Evolutionary conservation across 306 rosid genomes (phyloP).

Genomic region (Datisca glomerata): DNA sequence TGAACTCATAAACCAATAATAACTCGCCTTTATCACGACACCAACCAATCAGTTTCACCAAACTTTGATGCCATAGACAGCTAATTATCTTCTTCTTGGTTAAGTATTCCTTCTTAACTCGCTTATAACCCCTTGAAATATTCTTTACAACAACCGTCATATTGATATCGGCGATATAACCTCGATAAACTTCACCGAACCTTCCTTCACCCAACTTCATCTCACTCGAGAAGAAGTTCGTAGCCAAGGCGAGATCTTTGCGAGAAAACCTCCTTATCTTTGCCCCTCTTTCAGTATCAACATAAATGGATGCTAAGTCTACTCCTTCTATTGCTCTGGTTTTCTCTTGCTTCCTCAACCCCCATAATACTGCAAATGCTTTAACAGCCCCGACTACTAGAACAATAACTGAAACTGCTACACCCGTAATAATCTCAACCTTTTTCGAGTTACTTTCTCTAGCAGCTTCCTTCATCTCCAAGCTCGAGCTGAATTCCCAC

Average conservation of each 20-base stretch:
- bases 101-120: slow-evolving; percentile 54
- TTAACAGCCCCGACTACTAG: slow-evolving; percentile 17
- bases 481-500: slow-evolving; percentile 64
- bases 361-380: too few relatives aligned
- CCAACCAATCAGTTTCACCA: slow-evolving; percentile 78
- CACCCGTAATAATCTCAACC: neutral
- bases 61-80: slow-evolving; percentile 47
- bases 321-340: slow-evolving; percentile 4
- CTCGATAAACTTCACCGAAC: slow-evolving; percentile 63
- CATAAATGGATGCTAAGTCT: slow-evolving; percentile 38
- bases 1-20: slow-evolving; percentile 52
- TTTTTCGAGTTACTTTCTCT: neutral
- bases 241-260: slow-evolving; percentile 34
- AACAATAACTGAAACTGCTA: slow-evolving; percentile 10
- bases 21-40: slow-evolving; percentile 58
- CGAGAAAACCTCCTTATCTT: slow-evolving; percentile 50
- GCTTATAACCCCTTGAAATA: slow-evolving; percentile 58
- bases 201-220: slow-evolving; percentile 74
- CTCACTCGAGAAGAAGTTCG: slow-evolving; percentile 29
- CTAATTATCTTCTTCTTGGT: slow-evolving; percentile 65
- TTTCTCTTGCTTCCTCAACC: too few relatives aligned
- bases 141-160: slow-evolving; percentile 52
- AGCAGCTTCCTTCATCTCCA: slow-evolving; percentile 18
- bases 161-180: slow-evolving; percentile 22
- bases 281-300: slow-evolving; percentile 49